Base-by-base conservation (phyloP, 345 rosid species). In the Sapria himalayana region DNA sequence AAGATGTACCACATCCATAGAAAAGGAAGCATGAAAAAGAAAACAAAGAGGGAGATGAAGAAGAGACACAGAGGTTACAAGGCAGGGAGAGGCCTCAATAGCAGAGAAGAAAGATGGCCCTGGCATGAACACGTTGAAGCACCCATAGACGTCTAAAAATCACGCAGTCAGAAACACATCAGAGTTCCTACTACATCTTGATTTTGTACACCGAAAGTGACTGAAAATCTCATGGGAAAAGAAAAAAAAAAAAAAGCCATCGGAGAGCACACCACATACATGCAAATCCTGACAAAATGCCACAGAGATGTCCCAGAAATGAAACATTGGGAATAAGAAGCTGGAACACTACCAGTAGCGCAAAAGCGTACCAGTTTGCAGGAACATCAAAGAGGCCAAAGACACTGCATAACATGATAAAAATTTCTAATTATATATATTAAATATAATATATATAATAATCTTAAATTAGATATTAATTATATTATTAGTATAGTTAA, bases 331-430 rank as follows among this genome's bases (percentile, higher is more conserved):
- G 50, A 93, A 89, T 77, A 36, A 89, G 79, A 62, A 79, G 56
- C 69, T 82, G 93, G 69, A 89, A 77, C 29, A 51, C 64, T 23
- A 89, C 47, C 61, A 89, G 54, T 32, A 89, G 63, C 59, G 84
- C 61, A 70, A 81, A 76, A 2, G 81, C 85, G 73, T 82, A 89
- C 95, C 80, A 70, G 59, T 77, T 74, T 47, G 95, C 78, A 3
- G 95, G 95, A 41, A 89, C 86, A 39, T 89, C 84, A 60, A 89
- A 79, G 65, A 84, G 95, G 47, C 98, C 98, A 67, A 82, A 79
- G 46, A 89, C 71, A 61, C 95, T 82, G 84, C 84, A 71, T 54
- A 68, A 47, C 32, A 34, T 55, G 54, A 25, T 24, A 32, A 29
- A 33, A 17, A 12, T n/a, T n/a, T n/a, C n/a, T n/a, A n/a, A n/a